A percentile compares a stretch with the other conserved stretches of the same genome.
These are phyloP conservation scores for Udeniomyces megalosporus DNA, from an alignment of 768 basidiomycete genomes.

Conservation along the genomic window DNA sequence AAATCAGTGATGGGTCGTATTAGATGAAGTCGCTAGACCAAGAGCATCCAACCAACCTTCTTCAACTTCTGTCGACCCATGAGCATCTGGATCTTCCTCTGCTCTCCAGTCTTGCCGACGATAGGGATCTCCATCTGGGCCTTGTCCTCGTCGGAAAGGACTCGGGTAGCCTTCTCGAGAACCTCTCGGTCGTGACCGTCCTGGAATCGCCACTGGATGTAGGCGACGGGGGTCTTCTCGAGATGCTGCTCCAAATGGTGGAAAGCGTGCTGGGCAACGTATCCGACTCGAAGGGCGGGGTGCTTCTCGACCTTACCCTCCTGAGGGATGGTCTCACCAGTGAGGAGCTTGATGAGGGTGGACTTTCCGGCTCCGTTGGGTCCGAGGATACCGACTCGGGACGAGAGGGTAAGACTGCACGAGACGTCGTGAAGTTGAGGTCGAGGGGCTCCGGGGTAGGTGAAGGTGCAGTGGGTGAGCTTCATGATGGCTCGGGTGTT, in stretches of 20 bases:
- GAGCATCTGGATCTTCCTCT: conserved; percentile 76
- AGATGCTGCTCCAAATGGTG: conserved; percentile 87
- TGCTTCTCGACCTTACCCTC: conserved; percentile 87
- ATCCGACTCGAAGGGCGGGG: conserved; percentile 80
- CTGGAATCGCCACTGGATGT: conserved; percentile 98
- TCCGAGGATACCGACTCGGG: conserved; percentile 79
- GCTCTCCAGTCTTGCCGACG: conserved; percentile 76
- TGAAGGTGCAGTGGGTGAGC: conserved; percentile 77
- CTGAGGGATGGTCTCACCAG: conserved; percentile 83
- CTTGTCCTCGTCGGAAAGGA: conserved; percentile 75
- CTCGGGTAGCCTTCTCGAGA: conserved; percentile 76
- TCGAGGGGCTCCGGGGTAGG: conserved; percentile 65
- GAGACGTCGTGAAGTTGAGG: conserved; percentile 78
- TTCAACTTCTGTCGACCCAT: conserved; percentile 96
- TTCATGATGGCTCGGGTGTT: conserved; percentile 92
- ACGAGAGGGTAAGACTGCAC: conserved; percentile 84
- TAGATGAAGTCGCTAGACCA: too few species aligned
- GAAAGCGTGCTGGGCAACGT: conserved; percentile 95
- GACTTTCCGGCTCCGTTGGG: conserved; percentile 95
- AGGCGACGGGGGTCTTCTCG: conserved; percentile 89
- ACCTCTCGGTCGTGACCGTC: conserved; percentile 94
- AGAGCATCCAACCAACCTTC: too few species aligned
- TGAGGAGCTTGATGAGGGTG: conserved; percentile 83
- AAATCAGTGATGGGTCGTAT: too few species aligned
- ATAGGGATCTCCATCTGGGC: conserved; percentile 64